Base-by-base conservation (phyloP, 2,329 filamentous ascomycete species). In the Aureobasidium sp. region DNA sequence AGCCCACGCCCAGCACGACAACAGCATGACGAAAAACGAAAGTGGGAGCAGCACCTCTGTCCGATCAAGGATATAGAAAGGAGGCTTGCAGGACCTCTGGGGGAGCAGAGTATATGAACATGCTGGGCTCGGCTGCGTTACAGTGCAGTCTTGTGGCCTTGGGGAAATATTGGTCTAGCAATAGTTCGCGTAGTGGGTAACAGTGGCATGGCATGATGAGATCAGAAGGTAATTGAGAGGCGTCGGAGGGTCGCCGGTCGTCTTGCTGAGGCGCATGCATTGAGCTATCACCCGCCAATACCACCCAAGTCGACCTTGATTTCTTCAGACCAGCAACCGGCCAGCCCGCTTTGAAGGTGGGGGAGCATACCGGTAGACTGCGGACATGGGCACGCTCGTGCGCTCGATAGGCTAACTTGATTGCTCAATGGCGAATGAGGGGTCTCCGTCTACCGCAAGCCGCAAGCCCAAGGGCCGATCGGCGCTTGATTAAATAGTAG, bases 21-120 rank as follows among this genome's bases (percentile, higher is more conserved):
- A 56, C 51, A 60, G 63, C 68, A 69, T 69, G 60, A 66, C 56
- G 66, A 51, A 67, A 61, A 69, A 61, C 58, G 59, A 66, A 29
- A 63, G 60, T 59, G 56, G 63, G 55, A 55, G 48, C 66, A 69
- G 50, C 53, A 51, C 29, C 42, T 54, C n/a, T 47, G 23, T 31
- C 53, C 40, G 42, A 27, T 38, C 48, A 64, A 40, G 27, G 50
- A 48, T 53, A 62, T n/a, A 20, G 36, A 55, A 64, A 64, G n/a
- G 23, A 55, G 50, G 50, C 48, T 43, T 47, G 40, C 60, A 64
- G 50, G 50, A 13, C 38, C 50, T 33, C 29, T 10, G 60, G 60
- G 40, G 48, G 48, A 51, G 31, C 50, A 27, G 55, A n/a, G 50
- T 64, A 55, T 64, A 64, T 45, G 60, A 64, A 55, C 60, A 64